phyloP scores from a whole-genome alignment of 768 basidiomycete species.

The Pholiota microspora region DNA sequence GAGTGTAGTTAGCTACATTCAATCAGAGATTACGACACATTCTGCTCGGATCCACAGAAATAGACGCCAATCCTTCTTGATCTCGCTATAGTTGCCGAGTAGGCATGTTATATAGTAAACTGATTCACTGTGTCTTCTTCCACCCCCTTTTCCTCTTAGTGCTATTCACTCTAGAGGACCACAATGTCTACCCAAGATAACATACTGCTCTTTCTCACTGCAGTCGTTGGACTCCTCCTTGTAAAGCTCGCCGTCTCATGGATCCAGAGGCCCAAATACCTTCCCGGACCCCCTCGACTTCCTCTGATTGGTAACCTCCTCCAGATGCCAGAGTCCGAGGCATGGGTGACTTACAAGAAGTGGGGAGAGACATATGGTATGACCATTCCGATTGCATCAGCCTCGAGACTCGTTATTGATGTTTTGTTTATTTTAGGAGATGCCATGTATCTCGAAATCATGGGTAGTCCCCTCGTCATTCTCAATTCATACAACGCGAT shows the following conservation, averaged over 20 bases:
- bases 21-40: neutral
- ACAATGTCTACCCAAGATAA: neutral
- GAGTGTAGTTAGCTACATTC: neutral
- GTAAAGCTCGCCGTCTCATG: conserved; percentile 11
- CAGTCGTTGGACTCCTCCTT: conserved; percentile 7
- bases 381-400: too few relatives aligned
- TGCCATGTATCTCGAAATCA: conserved; percentile 23
- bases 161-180: neutral
- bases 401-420: neutral
- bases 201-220: neutral
- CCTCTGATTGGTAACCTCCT: conserved; percentile 22
- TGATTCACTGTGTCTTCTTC: neutral
- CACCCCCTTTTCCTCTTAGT: neutral
- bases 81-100: neutral
- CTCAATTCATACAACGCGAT: conserved; percentile 23
- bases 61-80: neutral
- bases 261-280: conserved; percentile 16
- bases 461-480: conserved; percentile 25
- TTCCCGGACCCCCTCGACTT: conserved; percentile 21
- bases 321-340: conserved; percentile 21
- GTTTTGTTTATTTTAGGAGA: conserved; percentile 14
- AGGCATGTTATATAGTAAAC: neutral
- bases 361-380: conserved; percentile 24
- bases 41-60: neutral
- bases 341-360: conserved; percentile 22